Percentiles rank a stretch among this genome's conserved stretches.
Conservation (phyloP, 2,329 filamentous ascomycete genomes). For the Daldinia eschscholtzii region DNA sequence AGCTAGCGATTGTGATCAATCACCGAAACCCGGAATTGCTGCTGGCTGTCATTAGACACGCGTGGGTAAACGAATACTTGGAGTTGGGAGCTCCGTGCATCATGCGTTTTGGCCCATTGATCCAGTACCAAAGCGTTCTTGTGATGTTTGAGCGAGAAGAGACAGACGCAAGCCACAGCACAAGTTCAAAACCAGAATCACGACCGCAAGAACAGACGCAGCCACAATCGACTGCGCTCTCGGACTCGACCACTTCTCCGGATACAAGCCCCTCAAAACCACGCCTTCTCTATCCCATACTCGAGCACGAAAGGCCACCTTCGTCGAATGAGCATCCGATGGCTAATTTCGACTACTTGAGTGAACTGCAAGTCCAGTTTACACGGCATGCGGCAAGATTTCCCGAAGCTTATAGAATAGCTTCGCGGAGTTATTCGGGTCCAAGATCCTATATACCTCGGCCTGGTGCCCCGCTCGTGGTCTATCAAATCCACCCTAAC, state of each 20-base stretch:
- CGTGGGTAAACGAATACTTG: constrained; percentile 45
- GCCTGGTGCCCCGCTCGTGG: neutral
- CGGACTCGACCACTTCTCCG: neutral
- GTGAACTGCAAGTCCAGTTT: constrained; percentile 34
- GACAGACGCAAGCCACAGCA: neutral
- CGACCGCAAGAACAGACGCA: neutral
- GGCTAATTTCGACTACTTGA: constrained; percentile 12
- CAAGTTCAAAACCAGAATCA: neutral
- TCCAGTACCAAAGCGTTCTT: constrained; percentile 28
- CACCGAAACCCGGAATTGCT: neutral
- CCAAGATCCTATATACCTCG: neutral
- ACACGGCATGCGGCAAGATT: neutral
- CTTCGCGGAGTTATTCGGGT: neutral
- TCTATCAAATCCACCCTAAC: neutral
- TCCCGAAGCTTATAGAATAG: neutral
- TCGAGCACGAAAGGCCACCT: neutral
- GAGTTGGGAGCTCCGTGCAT: constrained; percentile 27
- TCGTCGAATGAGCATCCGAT: constrained; percentile 1
- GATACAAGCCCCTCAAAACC: neutral
- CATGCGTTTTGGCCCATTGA: constrained; percentile 34
- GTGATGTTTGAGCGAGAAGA: constrained; percentile 52
- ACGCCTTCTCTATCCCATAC: neutral
- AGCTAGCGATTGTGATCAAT: constrained; percentile 36
- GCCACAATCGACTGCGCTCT: neutral
- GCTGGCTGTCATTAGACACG: constrained; percentile 22